Percentiles rank a stretch among this genome's conserved stretches.
Conservation (phyloP, 2,329 filamentous ascomycete species). For the Simplicillium sp. region DNA sequence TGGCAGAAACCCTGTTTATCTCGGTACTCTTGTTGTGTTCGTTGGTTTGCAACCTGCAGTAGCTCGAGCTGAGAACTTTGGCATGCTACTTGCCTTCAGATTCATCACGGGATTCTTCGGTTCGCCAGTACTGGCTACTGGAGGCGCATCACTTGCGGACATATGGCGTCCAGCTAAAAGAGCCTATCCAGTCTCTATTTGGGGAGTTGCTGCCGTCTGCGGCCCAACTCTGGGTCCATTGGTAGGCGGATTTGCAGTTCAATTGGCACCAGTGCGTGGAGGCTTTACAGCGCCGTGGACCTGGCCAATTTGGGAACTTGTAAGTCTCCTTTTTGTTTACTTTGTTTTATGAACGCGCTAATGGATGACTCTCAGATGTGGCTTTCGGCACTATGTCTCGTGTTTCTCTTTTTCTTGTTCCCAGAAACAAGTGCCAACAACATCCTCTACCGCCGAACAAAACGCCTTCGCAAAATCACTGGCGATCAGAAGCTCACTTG, state of each 20-base stretch:
- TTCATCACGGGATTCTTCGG: constrained; percentile 13
- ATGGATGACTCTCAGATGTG: too few species aligned
- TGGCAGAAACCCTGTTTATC: constrained; percentile 9
- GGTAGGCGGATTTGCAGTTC: background rate
- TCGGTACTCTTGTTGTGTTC: constrained; percentile 10
- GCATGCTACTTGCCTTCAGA: constrained; percentile 10
- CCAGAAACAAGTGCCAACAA: too few species aligned
- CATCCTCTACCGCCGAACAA: too few species aligned
- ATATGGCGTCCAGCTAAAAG: constrained; percentile 3
- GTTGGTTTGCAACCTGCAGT: constrained; percentile 7
- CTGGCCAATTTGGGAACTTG: too few species aligned
- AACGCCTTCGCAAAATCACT: too few species aligned
- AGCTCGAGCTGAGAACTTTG: constrained; percentile 7
- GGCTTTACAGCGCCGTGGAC: background rate
- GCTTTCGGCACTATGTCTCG: too few species aligned
- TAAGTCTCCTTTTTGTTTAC: too few species aligned
- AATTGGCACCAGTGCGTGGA: background rate
- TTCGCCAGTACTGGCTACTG: constrained; percentile 6
- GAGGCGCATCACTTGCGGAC: constrained; percentile 6
- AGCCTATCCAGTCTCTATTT: background rate
- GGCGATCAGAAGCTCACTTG: too few species aligned
- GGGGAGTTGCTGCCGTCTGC: background rate
- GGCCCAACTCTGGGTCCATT: background rate
- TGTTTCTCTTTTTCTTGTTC: too few species aligned
- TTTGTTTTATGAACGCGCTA: too few species aligned